phyloP scores from a whole-genome alignment of 1,284 basidiomycete species.

The Gymnopus androsaceus region DNA sequence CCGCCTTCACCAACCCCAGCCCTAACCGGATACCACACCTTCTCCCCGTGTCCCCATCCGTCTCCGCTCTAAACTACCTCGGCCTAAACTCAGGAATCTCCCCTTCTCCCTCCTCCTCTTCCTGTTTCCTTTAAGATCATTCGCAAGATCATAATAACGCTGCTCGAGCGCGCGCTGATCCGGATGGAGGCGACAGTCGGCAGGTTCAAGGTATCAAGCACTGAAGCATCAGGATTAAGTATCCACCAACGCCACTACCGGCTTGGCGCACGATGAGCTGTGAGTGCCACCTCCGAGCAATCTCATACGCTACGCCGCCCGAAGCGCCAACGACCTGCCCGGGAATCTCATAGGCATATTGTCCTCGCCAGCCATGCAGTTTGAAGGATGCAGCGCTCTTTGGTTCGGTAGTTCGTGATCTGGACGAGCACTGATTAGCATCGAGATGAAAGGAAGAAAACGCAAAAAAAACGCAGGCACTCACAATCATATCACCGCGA shows the following conservation, averaged over 20 bases:
- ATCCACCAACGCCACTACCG: conserved; percentile 66
- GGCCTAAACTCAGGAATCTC: conserved; percentile 80
- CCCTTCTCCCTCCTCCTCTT: conserved; percentile 82
- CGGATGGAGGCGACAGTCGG: conserved; percentile 91
- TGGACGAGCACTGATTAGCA: conserved; percentile 29
- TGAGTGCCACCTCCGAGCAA: conserved; percentile 95
- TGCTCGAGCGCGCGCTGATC: conserved; percentile 95
- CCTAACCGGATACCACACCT: conserved; percentile 78
- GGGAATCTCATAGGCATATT: conserved; percentile 90
- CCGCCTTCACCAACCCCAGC: no score
- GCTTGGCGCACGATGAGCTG: conserved; percentile 87
- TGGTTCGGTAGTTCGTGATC: conserved; percentile 90
- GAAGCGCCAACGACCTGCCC: conserved; percentile 76
- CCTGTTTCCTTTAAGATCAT: conserved; percentile 77
- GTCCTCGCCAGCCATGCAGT: conserved; percentile 92
- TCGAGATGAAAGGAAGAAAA: conserved; percentile 16
- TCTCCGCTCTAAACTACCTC: conserved; percentile 79
- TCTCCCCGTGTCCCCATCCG: conserved; percentile 86
- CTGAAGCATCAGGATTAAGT: conserved; percentile 79
- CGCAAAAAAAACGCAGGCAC: conserved; percentile 30
- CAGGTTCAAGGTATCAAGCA: conserved; percentile 82
- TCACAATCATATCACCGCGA: conserved; percentile 91
- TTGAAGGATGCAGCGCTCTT: conserved; percentile 93
- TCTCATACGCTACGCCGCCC: conserved; percentile 80
- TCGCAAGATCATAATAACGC: conserved; percentile 90